Base-by-base conservation (phyloP, 352 stramenopile species). In the Pythium utonaiense region DNA sequence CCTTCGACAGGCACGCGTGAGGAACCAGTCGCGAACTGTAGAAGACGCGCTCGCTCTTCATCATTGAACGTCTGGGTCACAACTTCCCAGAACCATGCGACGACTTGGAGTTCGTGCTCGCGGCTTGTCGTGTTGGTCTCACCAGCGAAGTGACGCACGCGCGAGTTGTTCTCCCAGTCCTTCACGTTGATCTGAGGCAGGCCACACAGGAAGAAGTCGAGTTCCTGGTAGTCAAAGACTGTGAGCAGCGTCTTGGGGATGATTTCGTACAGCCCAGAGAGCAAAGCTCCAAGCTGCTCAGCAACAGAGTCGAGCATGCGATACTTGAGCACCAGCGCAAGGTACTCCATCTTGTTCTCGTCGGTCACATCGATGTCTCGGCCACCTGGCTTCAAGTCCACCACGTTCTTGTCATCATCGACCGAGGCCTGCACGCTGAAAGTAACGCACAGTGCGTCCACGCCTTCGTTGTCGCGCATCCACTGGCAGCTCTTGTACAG, bases 181-280 rank as follows among this genome's bases (percentile, higher is more conserved):
- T 93, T 83, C 30, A 99, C 94, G 45, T 98, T 89, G 60, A 99
- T 97, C 70, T 94, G 83, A 6, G 96, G 91, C 36, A 98, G 80
- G n/a, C 97, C 97, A 61, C 95, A 99, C 57, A 99, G 83, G 27
- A 99, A 58, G 53, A 98, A 81, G 66, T 99, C 96, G 6, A 99
- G 78, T 74, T 99, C 96, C 77, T 99, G 95, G 27, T 95, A 96
- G 69, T 99, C 96, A 70, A 99, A 99, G 8, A 97, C 79, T 51
- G 96, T 89, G 25, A 99, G 66, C 45, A 98, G 79, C 25, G 96
- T 78, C 44, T 95, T 87, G 2, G 96, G 96, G 63, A 99, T 89
- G 16, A 99, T 89, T 60, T 99, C 93, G 69, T 98, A 98, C 44
- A 99, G 89, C 22, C 96, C 97, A 47, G 83, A 91, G 25, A 99